These are phyloP conservation scores for Blastobotrys capitulatus DNA, from an alignment of 1,139 yeast species.

Conservation along the genomic window DNA sequence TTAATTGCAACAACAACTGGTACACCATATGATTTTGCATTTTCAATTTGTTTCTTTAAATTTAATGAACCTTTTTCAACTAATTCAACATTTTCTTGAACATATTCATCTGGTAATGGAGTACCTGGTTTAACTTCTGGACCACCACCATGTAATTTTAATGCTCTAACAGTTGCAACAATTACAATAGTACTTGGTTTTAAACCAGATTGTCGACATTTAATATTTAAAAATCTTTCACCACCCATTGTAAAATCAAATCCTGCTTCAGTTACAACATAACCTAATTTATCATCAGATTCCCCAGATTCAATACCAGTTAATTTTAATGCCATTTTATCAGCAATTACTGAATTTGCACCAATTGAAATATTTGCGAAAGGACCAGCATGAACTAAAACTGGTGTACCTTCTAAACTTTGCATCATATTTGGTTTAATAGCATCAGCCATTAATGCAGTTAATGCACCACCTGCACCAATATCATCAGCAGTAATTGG, in stretches of 20 bases:
- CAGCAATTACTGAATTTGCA: constrained; percentile 92
- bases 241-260: constrained; percentile 99
- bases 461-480: constrained; percentile 96
- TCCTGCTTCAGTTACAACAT: constrained; percentile 96
- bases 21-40: constrained; percentile 80
- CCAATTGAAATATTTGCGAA: constrained; percentile 98
- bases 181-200: constrained; percentile 89
- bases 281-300: constrained; percentile 66
- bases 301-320: constrained; percentile 65
- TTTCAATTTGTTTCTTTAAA: constrained; percentile 84
- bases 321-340: constrained; percentile 88
- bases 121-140: constrained; percentile 97
- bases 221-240: constrained; percentile 93
- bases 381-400: constrained; percentile 97
- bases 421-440: constrained; percentile 98
- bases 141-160: constrained; percentile 98
- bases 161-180: constrained; percentile 96
- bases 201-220: constrained; percentile 89
- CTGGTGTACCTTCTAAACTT: constrained; percentile 97
- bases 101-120: constrained; percentile 80
- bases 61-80: constrained; percentile 82
- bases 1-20: constrained; percentile 97
- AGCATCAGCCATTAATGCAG: constrained; percentile 94
- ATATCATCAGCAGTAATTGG: constrained; percentile 95
- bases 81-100: constrained; percentile 79